Evolutionary conservation across 2,329 filamentous ascomycete species (phyloP).

Genomic region (Aspergillus texensis): DNA sequence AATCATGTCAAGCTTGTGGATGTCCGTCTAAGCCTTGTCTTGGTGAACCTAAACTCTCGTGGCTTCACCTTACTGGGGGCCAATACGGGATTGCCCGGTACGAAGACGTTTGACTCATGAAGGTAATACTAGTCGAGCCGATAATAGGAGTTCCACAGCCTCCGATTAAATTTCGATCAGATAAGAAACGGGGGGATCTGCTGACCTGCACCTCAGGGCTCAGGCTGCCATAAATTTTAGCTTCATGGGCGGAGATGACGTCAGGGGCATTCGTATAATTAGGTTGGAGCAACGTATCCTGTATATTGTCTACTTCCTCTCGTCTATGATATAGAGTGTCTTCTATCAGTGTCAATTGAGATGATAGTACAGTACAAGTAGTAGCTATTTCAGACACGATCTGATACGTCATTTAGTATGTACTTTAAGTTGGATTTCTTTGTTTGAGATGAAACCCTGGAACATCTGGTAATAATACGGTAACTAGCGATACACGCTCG

Average conservation of each 20-base stretch:
- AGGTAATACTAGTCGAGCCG: neutral
- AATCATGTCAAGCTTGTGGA: neutral
- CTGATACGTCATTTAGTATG: too few relatives aligned
- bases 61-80: neutral
- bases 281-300: too few relatives aligned
- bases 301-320: too few relatives aligned
- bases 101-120: neutral
- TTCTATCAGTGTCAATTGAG: too few relatives aligned
- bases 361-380: too few relatives aligned
- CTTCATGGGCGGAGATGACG: neutral
- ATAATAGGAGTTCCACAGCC: neutral
- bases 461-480: neutral
- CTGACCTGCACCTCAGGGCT: neutral
- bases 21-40: neutral
- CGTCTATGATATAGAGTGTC: too few relatives aligned
- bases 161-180: neutral
- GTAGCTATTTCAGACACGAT: too few relatives aligned
- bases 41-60: neutral
- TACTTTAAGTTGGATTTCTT: too few relatives aligned
- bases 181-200: constrained; percentile 2
- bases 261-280: neutral
- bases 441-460: too few relatives aligned
- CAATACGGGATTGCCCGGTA: neutral
- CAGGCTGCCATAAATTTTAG: neutral
- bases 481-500: neutral